Conservation (phyloP, 306 rosid species). For the Prunus salicina region DNA sequence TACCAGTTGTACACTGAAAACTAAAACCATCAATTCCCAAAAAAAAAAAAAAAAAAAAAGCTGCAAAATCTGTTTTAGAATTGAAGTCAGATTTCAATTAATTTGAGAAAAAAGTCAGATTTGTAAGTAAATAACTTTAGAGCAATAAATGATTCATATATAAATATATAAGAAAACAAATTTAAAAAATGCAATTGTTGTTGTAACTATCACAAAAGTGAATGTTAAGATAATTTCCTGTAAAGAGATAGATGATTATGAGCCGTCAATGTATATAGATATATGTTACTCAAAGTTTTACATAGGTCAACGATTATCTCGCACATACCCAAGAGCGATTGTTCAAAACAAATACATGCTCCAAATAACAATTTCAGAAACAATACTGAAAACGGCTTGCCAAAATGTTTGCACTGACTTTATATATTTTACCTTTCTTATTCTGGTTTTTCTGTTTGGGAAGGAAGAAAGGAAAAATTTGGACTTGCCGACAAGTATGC, state of each 20-base stretch:
- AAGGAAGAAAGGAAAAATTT: not conserved
- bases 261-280: not conserved
- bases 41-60: not conserved
- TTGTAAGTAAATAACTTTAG: not conserved
- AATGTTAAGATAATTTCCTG: too few relatives aligned
- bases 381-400: not conserved
- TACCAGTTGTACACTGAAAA: too few relatives aligned
- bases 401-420: not conserved
- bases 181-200: too few relatives aligned
- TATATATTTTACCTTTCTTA: not conserved
- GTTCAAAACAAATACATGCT: too few relatives aligned
- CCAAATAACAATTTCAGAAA: not conserved
- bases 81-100: not conserved
- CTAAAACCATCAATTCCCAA: too few relatives aligned
- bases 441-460: not conserved
- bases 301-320: not conserved
- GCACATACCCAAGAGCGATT: too few relatives aligned
- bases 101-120: not conserved
- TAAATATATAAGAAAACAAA: not conserved
- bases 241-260: not conserved
- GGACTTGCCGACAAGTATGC: not conserved
- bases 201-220: too few relatives aligned
- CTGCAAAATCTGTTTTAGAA: rapidly evolving
- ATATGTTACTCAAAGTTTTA: not conserved
- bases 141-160: not conserved